phyloP scores from a whole-genome alignment of 345 rosid genomes.

The Pelargonium nanum region DNA sequence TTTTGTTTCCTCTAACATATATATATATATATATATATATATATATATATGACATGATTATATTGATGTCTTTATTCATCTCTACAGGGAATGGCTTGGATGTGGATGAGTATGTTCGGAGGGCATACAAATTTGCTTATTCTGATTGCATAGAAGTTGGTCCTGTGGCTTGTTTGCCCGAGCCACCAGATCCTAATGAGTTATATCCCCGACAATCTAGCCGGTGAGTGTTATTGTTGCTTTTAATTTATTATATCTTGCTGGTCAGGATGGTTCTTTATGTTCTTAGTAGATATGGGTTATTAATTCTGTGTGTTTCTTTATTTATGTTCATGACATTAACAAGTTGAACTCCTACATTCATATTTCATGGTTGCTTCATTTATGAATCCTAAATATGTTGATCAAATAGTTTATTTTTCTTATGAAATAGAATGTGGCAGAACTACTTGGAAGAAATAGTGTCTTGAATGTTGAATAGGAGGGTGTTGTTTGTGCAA shows the following conservation, averaged over 20 bases:
- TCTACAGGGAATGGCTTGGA: constrained; percentile 88
- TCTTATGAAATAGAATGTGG: too few species aligned
- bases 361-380: too few species aligned
- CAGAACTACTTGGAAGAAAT: too few species aligned
- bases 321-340: too few species aligned
- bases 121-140: constrained; percentile 96
- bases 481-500: background rate
- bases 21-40: too few species aligned
- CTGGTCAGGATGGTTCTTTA: constrained; percentile 5
- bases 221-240: constrained; percentile 34
- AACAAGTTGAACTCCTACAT: too few species aligned
- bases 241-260: constrained; percentile 6
- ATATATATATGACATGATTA: too few species aligned
- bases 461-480: background rate
- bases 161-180: constrained; percentile 80
- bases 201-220: constrained; percentile 94
- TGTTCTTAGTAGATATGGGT: constrained; percentile 1
- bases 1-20: too few species aligned
- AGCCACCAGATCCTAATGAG: constrained; percentile 92
- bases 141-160: constrained; percentile 95
- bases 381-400: too few species aligned
- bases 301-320: background rate
- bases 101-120: constrained; percentile 96
- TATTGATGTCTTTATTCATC: constrained; percentile 5
- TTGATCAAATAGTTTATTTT: too few species aligned